Evolutionary conservation across 2,329 filamentous ascomycete genomes (phyloP), one percentile per base, ranked within the genome.

Genomic region (Fusarium annulatum): DNA sequence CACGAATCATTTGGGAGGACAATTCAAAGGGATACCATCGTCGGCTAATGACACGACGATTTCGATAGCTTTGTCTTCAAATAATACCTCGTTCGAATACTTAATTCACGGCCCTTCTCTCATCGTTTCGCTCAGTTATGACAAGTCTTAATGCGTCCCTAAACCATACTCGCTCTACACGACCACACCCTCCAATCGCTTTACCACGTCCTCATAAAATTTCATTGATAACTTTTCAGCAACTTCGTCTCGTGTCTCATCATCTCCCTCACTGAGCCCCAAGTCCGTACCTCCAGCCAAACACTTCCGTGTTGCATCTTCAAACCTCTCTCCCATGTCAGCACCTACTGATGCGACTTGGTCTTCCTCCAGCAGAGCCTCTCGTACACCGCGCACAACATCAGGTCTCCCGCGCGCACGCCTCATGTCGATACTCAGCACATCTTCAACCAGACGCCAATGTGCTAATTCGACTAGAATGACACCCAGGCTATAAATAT

Each of bases 401-500:
- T 82, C 83, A 9, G 83, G 82, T 43, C 80, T 80, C 15, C 82
- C 82, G 11, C 77, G 78, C 33, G 76, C 69, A 70, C 75, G 75
- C 71, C 78, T 74, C 69, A 82, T 75, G 51, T 84, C 79, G 18
- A 88, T 83, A 0, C 64, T 71, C 9, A 88, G 65, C 7, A 88
- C 81, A 19, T 74, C 64, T 30, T 88, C 85, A 36, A 88, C 82
- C 1, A 84, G 80, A 49, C 80, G 77, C 87, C 87, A 89, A 68
- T 86, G 84, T n/a, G 86, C 87, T 9, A 89, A 82, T 75, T 90
- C 88, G 7, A 88, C 79, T 9, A 89, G 76, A 7, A 89, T 81
- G 12, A 89, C 80, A 7, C 88, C 87, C 1, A 89, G 80, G 26
- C 84, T 83, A 75, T 89, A 89, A 12, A 89, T 79, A 62, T 89